Percentiles rank a stretch among this genome's conserved stretches.
These are phyloP conservation scores for Articulospora tetracladia DNA, from an alignment of 495 filamentous ascomycete genomes.

Conservation along the genomic window DNA sequence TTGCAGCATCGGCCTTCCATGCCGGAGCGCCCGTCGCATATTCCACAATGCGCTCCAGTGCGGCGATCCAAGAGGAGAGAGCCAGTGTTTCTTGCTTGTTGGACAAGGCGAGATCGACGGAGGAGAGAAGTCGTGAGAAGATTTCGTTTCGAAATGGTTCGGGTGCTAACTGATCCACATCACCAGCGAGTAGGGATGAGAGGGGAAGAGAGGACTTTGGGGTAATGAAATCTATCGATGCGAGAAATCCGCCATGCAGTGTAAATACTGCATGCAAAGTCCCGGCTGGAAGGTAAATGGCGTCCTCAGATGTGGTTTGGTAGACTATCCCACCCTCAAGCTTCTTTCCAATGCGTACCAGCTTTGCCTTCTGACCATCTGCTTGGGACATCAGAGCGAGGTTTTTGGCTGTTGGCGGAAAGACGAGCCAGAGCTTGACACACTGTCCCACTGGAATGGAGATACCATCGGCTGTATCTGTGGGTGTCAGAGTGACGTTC, in stretches of 20 bases:
- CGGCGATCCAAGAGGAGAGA: background rate
- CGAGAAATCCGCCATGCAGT: conserved; percentile 17
- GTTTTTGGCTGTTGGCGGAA: conserved; percentile 18
- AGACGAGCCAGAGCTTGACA: conserved; percentile 20
- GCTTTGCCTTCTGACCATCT: conserved; percentile 13
- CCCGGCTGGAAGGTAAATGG: conserved; percentile 19
- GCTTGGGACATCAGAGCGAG: conserved; percentile 9
- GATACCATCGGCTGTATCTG: conserved; percentile 18
- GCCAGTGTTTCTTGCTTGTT: background rate
- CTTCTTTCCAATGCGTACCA: conserved; percentile 4
- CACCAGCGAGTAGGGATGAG: background rate
- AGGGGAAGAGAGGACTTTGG: conserved; percentile 8
- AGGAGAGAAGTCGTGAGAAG: background rate
- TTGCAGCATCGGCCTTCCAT: background rate
- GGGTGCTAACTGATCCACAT: background rate
- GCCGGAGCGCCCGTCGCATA: background rate
- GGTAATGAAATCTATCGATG: conserved; percentile 22
- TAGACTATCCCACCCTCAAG: conserved; percentile 20
- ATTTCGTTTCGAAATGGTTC: background rate
- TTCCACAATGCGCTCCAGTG: background rate
- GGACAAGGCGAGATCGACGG: background rate
- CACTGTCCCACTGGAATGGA: conserved; percentile 19
- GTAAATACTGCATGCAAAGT: conserved; percentile 19
- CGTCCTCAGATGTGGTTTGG: conserved; percentile 14
- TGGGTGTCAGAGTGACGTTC: background rate